A percentile compares a stretch with the other conserved stretches of the same genome.
Evolutionary conservation across 1,284 basidiomycete genomes (phyloP).

Genomic region (Cronartium quercuum): DNA sequence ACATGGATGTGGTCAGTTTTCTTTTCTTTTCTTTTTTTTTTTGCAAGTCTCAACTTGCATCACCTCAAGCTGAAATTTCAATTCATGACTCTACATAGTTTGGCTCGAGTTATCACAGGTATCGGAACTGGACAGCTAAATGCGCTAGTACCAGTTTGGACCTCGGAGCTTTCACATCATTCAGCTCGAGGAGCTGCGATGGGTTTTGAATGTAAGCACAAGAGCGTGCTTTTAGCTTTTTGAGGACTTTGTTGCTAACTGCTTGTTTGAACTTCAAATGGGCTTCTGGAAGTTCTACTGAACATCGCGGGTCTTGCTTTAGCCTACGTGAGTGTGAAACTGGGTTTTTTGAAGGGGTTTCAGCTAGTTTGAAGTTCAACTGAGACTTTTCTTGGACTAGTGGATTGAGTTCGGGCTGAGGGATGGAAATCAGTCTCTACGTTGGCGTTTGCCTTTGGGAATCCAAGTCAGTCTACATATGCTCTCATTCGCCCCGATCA

Average conservation of each 20-base stretch:
- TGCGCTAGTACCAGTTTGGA: slow-evolving; percentile 46
- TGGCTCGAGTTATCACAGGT: slow-evolving; percentile 44
- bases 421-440: slow-evolving; percentile 34
- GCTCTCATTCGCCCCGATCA: slow-evolving; percentile 36
- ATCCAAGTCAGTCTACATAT: slow-evolving; percentile 41
- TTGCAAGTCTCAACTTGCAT: neutral
- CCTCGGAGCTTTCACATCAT: slow-evolving; percentile 46
- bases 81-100: too few relatives aligned
- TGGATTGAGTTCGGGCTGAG: slow-evolving; percentile 39
- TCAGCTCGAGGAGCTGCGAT: slow-evolving; percentile 44
- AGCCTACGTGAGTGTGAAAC: slow-evolving; percentile 38
- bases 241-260: neutral
- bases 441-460: slow-evolving; percentile 39
- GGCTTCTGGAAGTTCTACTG: slow-evolving; percentile 5
- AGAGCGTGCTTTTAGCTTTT: neutral
- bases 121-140: slow-evolving; percentile 47
- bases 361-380: neutral
- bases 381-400: slow-evolving; percentile 29
- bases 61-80: too few relatives aligned
- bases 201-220: slow-evolving; percentile 42
- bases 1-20: slow-evolving; percentile 41
- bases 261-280: neutral
- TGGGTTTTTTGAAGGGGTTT: neutral
- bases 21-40: neutral
- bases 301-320: slow-evolving; percentile 44